phyloP scores from a whole-genome alignment of 352 stramenopile genomes.

The Pythium vanterpoolii region DNA sequence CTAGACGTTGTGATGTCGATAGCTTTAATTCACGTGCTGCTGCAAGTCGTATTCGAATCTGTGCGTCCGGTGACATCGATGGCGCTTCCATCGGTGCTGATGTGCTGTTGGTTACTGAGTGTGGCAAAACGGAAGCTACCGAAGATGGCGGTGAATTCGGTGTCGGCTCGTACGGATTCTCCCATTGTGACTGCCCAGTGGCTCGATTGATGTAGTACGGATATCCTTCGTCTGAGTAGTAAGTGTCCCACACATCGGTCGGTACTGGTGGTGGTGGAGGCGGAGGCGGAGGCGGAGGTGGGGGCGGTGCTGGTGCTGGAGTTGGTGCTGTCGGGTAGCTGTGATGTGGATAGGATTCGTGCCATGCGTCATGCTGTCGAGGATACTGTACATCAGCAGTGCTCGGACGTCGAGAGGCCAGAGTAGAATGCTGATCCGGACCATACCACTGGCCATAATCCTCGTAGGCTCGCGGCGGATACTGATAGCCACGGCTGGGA shows the following conservation, averaged over 20 bases:
- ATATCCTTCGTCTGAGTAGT: slow-evolving; percentile 73
- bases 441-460: slow-evolving; percentile 10
- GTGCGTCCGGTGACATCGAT: neutral
- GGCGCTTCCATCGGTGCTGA: neutral
- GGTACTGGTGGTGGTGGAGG: neutral
- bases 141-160: neutral
- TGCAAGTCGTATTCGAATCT: slow-evolving; percentile 4
- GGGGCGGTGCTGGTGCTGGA: neutral
- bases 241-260: slow-evolving; percentile 49
- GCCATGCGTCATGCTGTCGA: slow-evolving; percentile 10
- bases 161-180: slow-evolving; percentile 33
- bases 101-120: neutral
- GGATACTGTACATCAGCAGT: slow-evolving; percentile 3
- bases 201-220: slow-evolving; percentile 72
- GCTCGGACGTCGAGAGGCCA: neutral
- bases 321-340: neutral
- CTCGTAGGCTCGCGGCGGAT: slow-evolving; percentile 1
- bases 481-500: neutral
- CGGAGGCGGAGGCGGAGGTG: neutral
- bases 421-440: neutral
- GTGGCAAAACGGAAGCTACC: neutral
- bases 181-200: slow-evolving; percentile 75
- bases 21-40: neutral
- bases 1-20: neutral
- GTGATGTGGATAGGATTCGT: slow-evolving; percentile 1